Evolutionary conservation across 2,329 filamentous ascomycete species (phyloP), one percentile per base, ranked within the genome.

Genomic region (Dothideomycetidae sp.): DNA sequence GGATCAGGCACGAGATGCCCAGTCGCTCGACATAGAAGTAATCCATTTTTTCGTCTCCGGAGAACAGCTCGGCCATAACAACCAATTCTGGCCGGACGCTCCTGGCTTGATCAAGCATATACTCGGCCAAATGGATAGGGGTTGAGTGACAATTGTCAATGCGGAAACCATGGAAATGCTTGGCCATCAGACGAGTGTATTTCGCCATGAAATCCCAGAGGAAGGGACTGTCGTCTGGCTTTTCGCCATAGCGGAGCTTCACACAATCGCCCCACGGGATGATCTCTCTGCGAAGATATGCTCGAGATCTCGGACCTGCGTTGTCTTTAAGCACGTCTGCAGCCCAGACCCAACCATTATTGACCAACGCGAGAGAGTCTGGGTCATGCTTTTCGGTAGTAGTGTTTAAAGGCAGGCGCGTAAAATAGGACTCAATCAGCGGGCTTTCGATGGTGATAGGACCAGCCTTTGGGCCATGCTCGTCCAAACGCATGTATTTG

Each of bases 221-320:
- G 64, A 76, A 98, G 0, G 90, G 88, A 50, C 79, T 96, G 55
- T 96, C 90, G 37, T 86, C 62, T 0, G 79, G 81, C 0, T 75
- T 68, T 16, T 65, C 69, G 21, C 90, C 90, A 53, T 96, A 98
- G 12, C 90, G 78, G 37, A 98, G 70, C 64, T 98, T 98, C 44
- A 96, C 90, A 55, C 92, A 98, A 55, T 98, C 90, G 10, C 88
- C 86, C 90, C 90, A 98, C 18, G 94, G 81, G 48, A 98, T 96
- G 43, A 98, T 84, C 58, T 98, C 85, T 48, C 90, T 75, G 36
- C 84, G 75, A n/a, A 98, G 70, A 53, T 98, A 98, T n/a, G 88
- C 85, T 39, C 78, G 77, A 5, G 88, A 93, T 32, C 81, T 68
- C 0, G 85, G 80, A 0, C 92, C 92, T 18, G 90, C 90, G 52